Evolutionary conservation across 192 early-diverging fungal genomes (phyloP), one percentile per base, ranked within the genome.

Genomic region (Podila horticola): DNA sequence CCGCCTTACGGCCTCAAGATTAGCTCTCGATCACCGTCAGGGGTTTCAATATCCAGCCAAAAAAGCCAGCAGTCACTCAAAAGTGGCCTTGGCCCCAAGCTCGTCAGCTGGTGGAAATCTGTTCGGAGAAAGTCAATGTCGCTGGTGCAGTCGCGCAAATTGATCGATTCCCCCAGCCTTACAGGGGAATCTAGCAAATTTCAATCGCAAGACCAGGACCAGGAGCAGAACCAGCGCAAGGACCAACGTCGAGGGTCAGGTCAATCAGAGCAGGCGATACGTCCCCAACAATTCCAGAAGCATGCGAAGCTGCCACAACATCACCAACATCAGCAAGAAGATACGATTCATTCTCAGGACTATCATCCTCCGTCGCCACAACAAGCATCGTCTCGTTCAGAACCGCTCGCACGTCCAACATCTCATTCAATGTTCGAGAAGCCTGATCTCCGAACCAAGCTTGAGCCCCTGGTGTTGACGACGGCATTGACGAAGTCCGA

Each of bases 41-140:
- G 77, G 36, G 51, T 73, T 2, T 81, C 77, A 0, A 65, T 73
- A 34, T 67, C 71, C 12, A 81, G 77, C 45, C 77, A 81, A 66
- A 81, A 81, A 66, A 81, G 77, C 28, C 77, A 81, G 7, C 77
- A 81, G 58, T 81, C 77, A 4, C 61, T 81, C 36, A 81, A 81
- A 61, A 51, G 66, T 33, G 77, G 77, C 11, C 55, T 81, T 45
- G 77, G 77, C 8, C 77, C 77, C 5, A 81, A 81, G 36, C 66
- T 81, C 34, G 77, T 81, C n/a, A 81, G 19, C 58, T 81, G 77
- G 77, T 81, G 77, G 77, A 81, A 81, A 48, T 81, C 77, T 11
- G 77, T 81, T 19, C 65, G 77, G 26, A 68, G 77, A 61, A 81
- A 81, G 24, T 81, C 77, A 0, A 81, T 81, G 69, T 81, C 77